Evolutionary conservation across 352 stramenopile species (phyloP), one percentile per base, ranked within the genome.

Genomic region (Phytopythium sindhum): DNA sequence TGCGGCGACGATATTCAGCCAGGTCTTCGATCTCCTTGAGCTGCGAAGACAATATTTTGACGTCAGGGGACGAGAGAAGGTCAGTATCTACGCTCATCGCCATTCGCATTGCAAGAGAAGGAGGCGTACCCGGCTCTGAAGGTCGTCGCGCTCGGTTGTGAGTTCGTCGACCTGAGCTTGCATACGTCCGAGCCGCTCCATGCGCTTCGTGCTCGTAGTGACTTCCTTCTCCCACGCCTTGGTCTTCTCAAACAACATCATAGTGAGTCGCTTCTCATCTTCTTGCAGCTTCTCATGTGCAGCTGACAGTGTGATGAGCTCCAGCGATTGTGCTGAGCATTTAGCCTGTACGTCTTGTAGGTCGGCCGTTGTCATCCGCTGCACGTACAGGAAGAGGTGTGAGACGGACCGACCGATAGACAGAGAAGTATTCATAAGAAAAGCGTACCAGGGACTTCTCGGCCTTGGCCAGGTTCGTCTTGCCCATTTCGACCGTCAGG

Each of bases 171-270:
- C 35, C 23, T 56, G 66, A 23, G 47, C 57, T 55, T 91, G 72
- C 14, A 93, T 45, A 11, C 50, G 66, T 9, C 67, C 61, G 54
- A 91, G 80, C 44, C 73, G 77, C 61, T 83, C 63, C 7, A 78
- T 85, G 52, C 65, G 78, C 68, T 64, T 80, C 21, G 82, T 64
- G 59, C 84, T 93, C 7, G 61, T 66, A 26, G 19, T 77, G 53
- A 88, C 78, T 39, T 90, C 81, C 26, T 81, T 74, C 63, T 92
- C 80, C 80, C 78, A 92, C 10, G 80, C 81, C 37, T 85, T 88
- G 0, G 80, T 90, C 60, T 92, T 90, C 39, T 92, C 81, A 52
- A 91, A 88, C 9, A 91, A 65, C 61, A 80, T 63, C 24, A 82
- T 66, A 15, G 79, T 86, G 9, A 93, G 63, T 12, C 78, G 74